Evolutionary conservation across 768 basidiomycete species (phyloP), one percentile per base, ranked within the genome.

Genomic region (Daedaleopsis sinensis): DNA sequence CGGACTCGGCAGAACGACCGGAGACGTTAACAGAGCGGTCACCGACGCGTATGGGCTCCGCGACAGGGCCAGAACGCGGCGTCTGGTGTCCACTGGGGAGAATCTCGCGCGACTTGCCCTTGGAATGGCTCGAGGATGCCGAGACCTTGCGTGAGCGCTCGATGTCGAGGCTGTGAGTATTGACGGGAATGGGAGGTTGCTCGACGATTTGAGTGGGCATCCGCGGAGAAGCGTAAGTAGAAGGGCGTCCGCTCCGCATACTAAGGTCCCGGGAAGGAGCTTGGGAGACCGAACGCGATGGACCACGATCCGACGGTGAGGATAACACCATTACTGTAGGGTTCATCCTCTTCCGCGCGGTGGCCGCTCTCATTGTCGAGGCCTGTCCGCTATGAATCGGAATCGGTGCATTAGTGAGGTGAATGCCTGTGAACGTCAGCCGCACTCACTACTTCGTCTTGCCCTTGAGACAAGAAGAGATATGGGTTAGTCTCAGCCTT

Each of bases 311-410:
- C 0, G 80, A 76, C 5, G 71, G 71, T 9, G 73, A 72, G 57
- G 72, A 76, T 60, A 71, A 64, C 12, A 74, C 67, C 5, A 70
- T 72, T 58, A 71, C 73, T 70, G 62, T 90, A 88, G 0, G 78
- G 79, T 65, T 91, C 90, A 38, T 90, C 89, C 70, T 92, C 90
- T 38, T 90, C 89, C 5, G 82, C 79, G 57, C 89, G 83, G 63
- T 86, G 84, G 0, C 90, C 90, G 55, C 89, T 82, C 74, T 93
- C 90, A 69, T 90, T 92, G 75, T 90, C 91, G 12, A 84, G 0
- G 90, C 90, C 3, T 90, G 90, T 18, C 90, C 90, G 61, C 90
- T 91, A 61, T 32, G 23, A 57, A 44, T 21, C n/a, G n/a, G n/a
- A n/a, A n/a, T n/a, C 62, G 62, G 3, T 50, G 13, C 57, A 49